These are phyloP conservation scores for Eragrostis tef DNA, from an alignment of 202 grass and related monocot species.

Conservation along the genomic window DNA sequence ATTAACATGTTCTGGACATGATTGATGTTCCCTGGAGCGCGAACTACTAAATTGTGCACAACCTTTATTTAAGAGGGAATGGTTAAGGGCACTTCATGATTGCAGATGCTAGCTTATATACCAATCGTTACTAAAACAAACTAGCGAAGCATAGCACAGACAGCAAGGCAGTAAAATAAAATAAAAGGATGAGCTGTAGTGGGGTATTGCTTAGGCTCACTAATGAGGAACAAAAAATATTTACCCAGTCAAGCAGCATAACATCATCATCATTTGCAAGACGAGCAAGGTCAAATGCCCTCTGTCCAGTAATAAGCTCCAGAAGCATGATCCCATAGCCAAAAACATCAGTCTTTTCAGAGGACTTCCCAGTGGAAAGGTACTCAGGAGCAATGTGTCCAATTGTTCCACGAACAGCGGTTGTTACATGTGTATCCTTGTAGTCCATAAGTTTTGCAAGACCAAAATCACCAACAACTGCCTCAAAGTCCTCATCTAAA, in stretches of 20 bases:
- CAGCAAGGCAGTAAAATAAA: conserved; percentile 3
- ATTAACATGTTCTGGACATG: conserved; percentile 49
- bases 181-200: conserved; percentile 12
- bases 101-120: conserved; percentile 12
- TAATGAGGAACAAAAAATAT: conserved; percentile 20
- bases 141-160: conserved; percentile 25
- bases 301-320: conserved; percentile 89
- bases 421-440: conserved; percentile 92
- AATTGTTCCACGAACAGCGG: conserved; percentile 76
- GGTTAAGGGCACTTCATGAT: conserved; percentile 31
- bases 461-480: conserved; percentile 86
- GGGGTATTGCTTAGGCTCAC: conserved; percentile 6
- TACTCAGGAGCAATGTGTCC: conserved; percentile 91
- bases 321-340: conserved; percentile 94
- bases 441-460: conserved; percentile 88
- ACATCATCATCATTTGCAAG: conserved; percentile 87
- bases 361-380: conserved; percentile 74
- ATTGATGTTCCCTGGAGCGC: conserved; percentile 42
- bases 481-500: conserved; percentile 86
- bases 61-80: conserved; percentile 42
- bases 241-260: conserved; percentile 94
- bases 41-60: conserved; percentile 32
- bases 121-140: conserved; percentile 19
- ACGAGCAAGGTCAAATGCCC: conserved; percentile 80
- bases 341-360: conserved; percentile 94